Percentiles rank a stretch among this genome's conserved stretches.
Evolutionary conservation across 106 monocot species (phyloP).

Genomic region (Dendrobium huoshanense): DNA sequence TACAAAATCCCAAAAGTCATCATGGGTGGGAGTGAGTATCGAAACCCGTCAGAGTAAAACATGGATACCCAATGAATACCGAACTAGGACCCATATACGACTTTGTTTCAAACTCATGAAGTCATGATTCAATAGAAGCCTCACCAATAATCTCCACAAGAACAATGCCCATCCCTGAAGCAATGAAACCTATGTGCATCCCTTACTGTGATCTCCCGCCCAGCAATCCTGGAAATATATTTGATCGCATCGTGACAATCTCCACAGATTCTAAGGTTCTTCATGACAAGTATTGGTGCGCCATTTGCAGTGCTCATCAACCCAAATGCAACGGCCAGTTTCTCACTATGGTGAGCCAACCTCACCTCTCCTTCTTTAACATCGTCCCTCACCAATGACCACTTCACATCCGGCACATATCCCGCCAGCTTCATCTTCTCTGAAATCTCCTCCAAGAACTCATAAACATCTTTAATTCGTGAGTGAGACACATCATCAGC

Average conservation of each 20-base stretch:
- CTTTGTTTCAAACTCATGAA: too few species aligned
- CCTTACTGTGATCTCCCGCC: constrained; percentile 61
- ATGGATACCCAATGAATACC: too few species aligned
- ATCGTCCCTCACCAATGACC: constrained; percentile 14
- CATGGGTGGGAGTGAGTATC: too few species aligned
- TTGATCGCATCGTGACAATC: constrained; percentile 77
- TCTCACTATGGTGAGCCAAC: constrained; percentile 54
- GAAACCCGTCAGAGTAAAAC: too few species aligned
- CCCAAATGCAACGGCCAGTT: constrained; percentile 65
- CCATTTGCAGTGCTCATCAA: constrained; percentile 47
- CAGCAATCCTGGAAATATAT: constrained; percentile 36
- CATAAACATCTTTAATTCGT: constrained; percentile 8
- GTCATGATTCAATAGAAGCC: neutral
- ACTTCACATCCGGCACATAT: constrained; percentile 14
- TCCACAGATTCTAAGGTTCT: constrained; percentile 81
- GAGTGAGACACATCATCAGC: constrained; percentile 41
- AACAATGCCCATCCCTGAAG: constrained; percentile 58
- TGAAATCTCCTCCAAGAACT: constrained; percentile 1
- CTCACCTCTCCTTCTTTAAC: constrained; percentile 10
- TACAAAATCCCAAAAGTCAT: too few species aligned
- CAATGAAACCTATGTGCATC: constrained; percentile 78
- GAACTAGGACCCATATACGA: too few species aligned
- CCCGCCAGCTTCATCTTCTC: constrained; percentile 13
- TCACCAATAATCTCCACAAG: constrained; percentile 85
- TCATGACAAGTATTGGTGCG: constrained; percentile 55